A percentile compares a stretch with the other conserved stretches of the same genome.
phyloP scores from a whole-genome alignment of 2,329 filamentous ascomycete species.

The Penicillium sp. region DNA sequence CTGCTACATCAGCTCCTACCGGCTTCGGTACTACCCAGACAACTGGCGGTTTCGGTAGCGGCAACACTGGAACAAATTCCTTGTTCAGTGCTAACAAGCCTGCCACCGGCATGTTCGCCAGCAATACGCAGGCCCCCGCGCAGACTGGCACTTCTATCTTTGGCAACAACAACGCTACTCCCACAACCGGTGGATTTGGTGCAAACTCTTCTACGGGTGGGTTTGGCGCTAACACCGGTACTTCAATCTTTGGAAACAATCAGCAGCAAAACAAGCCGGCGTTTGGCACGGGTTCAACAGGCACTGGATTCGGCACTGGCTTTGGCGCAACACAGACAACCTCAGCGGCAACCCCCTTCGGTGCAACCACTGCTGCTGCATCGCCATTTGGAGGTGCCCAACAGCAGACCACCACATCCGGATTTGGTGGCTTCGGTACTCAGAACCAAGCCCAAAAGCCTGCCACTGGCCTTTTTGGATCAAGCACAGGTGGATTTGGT shows the following conservation, averaged over 20 bases:
- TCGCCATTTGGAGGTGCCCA: constrained; percentile 40
- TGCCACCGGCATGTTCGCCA: too few species aligned
- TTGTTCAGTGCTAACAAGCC: constrained; percentile 29
- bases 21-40: constrained; percentile 42
- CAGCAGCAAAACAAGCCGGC: constrained; percentile 33
- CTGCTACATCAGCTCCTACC: constrained; percentile 31
- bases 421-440: constrained; percentile 37
- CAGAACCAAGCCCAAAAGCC: constrained; percentile 33
- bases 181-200: constrained; percentile 14
- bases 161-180: constrained; percentile 34
- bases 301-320: constrained; percentile 30
- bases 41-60: constrained; percentile 35
- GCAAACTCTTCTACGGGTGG: constrained; percentile 21
- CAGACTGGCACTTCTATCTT: constrained; percentile 34
- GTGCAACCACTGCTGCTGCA: constrained; percentile 33
- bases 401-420: constrained; percentile 26
- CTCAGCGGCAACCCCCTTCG: constrained; percentile 36
- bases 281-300: constrained; percentile 29
- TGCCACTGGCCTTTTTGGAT: constrained; percentile 21
- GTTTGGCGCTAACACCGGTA: constrained; percentile 26
- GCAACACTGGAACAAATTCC: constrained; percentile 23
- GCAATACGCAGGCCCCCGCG: constrained; percentile 19
- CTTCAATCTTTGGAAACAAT: constrained; percentile 40
- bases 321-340: constrained; percentile 35
- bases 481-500: constrained; percentile 41